Conservation (phyloP, 2,329 filamentous ascomycete genomes). For the Penicillium sp. region DNA sequence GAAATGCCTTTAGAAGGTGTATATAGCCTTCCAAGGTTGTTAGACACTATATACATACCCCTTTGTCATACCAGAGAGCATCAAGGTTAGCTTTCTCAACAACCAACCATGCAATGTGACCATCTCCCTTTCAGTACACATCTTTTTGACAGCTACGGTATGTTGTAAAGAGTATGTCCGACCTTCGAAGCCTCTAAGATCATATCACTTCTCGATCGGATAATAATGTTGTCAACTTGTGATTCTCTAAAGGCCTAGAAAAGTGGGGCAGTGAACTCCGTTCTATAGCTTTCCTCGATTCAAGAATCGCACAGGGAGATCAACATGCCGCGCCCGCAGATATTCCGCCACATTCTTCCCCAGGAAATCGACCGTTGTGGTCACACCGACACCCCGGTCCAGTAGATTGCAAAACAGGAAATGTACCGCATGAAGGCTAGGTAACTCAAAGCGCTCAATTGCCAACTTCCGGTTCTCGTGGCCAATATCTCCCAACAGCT, state of each 20-base stretch:
- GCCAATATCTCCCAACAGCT: slow-evolving; percentile 21
- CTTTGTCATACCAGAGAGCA: no score
- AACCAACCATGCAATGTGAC: no score
- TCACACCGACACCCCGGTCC: slow-evolving; percentile 39
- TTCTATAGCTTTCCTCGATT: slow-evolving; percentile 28
- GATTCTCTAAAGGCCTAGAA: neutral
- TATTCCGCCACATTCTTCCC: slow-evolving; percentile 45
- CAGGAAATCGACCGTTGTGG: slow-evolving; percentile 39
- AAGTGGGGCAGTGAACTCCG: neutral
- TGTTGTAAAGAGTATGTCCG: no score
- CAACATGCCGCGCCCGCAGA: slow-evolving; percentile 37
- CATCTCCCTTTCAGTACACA: no score
- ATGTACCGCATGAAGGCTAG: slow-evolving; percentile 43
- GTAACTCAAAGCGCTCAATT: slow-evolving; percentile 51
- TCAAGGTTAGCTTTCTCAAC: no score
- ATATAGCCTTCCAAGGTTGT: no score
- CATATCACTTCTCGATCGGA: no score
- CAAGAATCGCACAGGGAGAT: slow-evolving; percentile 38
- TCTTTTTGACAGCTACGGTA: no score
- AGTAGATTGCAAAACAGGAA: slow-evolving; percentile 42
- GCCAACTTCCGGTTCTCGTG: slow-evolving; percentile 8
- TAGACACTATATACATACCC: no score
- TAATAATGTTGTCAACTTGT: neutral
- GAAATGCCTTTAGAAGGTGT: no score
- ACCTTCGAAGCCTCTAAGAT: no score